Conservation (phyloP, 345 rosid species). For the Turritis glabra region DNA sequence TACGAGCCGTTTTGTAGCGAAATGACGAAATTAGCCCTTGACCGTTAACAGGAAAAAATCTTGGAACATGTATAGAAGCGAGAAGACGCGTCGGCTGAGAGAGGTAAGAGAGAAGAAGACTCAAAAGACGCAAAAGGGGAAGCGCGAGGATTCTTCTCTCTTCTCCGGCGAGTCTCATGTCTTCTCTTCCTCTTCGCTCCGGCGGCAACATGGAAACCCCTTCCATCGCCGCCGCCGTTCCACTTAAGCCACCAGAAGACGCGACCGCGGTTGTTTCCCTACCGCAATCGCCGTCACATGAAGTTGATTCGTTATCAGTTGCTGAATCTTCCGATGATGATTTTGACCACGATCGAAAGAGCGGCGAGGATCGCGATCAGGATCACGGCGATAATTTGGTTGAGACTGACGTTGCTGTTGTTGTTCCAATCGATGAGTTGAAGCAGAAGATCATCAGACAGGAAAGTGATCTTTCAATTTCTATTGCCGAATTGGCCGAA, state of each 20-base stretch:
- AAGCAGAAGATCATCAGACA: constrained; percentile 67
- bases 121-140: constrained; percentile 1
- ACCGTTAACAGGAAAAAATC: constrained; percentile 9
- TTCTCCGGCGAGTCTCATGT: constrained; percentile 31
- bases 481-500: too few relatives aligned
- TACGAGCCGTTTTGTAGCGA: not conserved
- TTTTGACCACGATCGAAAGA: constrained; percentile 28
- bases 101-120: constrained; percentile 36
- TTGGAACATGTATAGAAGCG: constrained; percentile 7
- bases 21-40: constrained; percentile 31
- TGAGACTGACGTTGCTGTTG: constrained; percentile 24
- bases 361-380: constrained; percentile 40
- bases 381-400: constrained; percentile 33
- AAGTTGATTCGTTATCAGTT: constrained; percentile 35
- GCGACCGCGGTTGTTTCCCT: not conserved
- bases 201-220: constrained; percentile 35
- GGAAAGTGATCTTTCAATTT: too few relatives aligned
- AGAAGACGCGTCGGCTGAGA: constrained; percentile 36
- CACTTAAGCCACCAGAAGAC: constrained; percentile 5
- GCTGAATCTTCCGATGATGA: constrained; percentile 49
- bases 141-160: constrained; percentile 12
- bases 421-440: constrained; percentile 47
- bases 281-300: constrained; percentile 29
- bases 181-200: constrained; percentile 41
- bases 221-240: constrained; percentile 33